Evolutionary conservation across 805 yeast species (phyloP), one percentile per base, ranked within the genome.

Genomic region (Ogataea pini): DNA sequence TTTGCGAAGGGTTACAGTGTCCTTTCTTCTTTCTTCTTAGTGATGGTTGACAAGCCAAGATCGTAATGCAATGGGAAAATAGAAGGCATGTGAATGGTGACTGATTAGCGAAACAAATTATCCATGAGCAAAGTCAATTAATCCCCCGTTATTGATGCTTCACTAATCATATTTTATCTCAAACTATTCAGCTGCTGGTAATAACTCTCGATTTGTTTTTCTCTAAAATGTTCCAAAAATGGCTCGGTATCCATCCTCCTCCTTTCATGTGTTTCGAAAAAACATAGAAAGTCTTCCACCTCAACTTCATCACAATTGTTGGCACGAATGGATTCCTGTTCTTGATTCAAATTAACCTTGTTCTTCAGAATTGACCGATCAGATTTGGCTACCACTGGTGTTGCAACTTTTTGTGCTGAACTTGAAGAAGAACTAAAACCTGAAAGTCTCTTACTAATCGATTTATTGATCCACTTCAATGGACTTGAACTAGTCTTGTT

Each of bases 291-390:
- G 3, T 67, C 67, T 3, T 61, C 66, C 19, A 72, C 58, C 10
- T 61, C 69, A 9, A 73, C 71, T 14, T 52, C 61, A 48, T 72
- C 77, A 47, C 76, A 70, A 19, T 59, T 57, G n/a, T 53, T 58
- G 1, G 75, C 77, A 50, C 71, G 61, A 6, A 59, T 42, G 1
- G 60, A 59, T 51, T 75, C 79, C 19, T 60, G 60, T 19, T 60
- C 63, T 16, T 64, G 69, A 37, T 68, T 68, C 9, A 44, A 43
- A 44, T 75, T 73, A 12, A 55, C 47, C 44, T 54, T 71, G 17
- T 58, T 61, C 39, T 73, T 75, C 25, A 75, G 55, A 16, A 73
- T 73, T 4, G 79, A 67, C 50, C 58, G 67, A 2, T 61, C 54
- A 25, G 43, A 37, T 16, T 17, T 44, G 3, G 48, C 10, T 16